Conservation (phyloP, 176 grass and related monocot genomes). For the Phoenix dactylifera region DNA sequence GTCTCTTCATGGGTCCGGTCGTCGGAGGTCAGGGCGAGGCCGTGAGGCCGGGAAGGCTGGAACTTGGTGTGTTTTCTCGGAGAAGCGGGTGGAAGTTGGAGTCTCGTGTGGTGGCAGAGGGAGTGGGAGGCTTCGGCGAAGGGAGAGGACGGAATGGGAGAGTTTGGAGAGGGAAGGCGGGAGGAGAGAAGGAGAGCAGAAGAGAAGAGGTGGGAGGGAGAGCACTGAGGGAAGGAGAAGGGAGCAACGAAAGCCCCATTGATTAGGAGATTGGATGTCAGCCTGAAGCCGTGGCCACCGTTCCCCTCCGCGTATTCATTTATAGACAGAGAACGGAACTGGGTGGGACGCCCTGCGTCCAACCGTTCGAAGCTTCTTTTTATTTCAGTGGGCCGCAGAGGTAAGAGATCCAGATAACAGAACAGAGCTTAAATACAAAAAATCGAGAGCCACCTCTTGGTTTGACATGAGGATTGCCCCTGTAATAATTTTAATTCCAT, state of each 20-base stretch:
- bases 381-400: too few relatives aligned
- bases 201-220: constrained; percentile 2
- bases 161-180: constrained; percentile 16
- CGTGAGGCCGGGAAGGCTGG: constrained; percentile 28
- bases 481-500: too few relatives aligned
- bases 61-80: constrained; percentile 62
- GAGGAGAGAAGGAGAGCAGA: neutral
- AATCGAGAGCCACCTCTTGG: too few relatives aligned
- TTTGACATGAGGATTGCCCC: too few relatives aligned
- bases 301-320: too few relatives aligned
- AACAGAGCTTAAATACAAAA: too few relatives aligned
- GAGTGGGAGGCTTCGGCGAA: constrained; percentile 12
- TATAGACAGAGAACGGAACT: too few relatives aligned
- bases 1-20: neutral
- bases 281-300: too few relatives aligned
- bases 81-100: constrained; percentile 40
- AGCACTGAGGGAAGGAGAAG: constrained; percentile 20
- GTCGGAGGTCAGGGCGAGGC: constrained; percentile 30
- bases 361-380: too few relatives aligned
- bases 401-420: too few relatives aligned
- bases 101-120: constrained; percentile 7
- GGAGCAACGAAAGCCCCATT: constrained; percentile 1
- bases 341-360: too few relatives aligned
- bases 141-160: constrained; percentile 18
- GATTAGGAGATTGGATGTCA: too few relatives aligned